phyloP scores from a whole-genome alignment of 495 filamentous ascomycete genomes.

The Cercophora sp. region DNA sequence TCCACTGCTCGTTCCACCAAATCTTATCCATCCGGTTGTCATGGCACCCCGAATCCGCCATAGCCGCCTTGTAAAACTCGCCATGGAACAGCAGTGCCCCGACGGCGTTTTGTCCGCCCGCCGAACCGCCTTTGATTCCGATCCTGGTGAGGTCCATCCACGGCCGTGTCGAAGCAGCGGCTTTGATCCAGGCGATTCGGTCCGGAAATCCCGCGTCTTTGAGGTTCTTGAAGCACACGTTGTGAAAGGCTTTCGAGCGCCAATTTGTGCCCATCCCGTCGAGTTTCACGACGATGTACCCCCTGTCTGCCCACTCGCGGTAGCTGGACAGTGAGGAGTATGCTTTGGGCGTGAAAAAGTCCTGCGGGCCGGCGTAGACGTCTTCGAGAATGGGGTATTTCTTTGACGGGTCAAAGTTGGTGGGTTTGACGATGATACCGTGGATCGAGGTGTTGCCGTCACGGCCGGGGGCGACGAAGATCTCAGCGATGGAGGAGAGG shows the following conservation, averaged over 20 bases:
- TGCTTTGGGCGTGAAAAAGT: slow-evolving; percentile 15
- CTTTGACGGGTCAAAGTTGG: slow-evolving; percentile 18
- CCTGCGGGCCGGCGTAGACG: slow-evolving; percentile 22
- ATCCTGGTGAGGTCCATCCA: slow-evolving; percentile 23
- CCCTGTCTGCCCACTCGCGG: slow-evolving; percentile 18
- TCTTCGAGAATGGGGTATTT: slow-evolving; percentile 25
- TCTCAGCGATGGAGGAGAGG: slow-evolving; percentile 11
- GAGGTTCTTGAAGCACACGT: slow-evolving; percentile 23
- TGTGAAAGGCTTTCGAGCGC: slow-evolving; percentile 26
- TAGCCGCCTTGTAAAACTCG: slow-evolving; percentile 24
- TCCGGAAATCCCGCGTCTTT: slow-evolving; percentile 26
- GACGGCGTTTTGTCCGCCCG: slow-evolving; percentile 22
- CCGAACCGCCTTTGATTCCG: slow-evolving; percentile 17
- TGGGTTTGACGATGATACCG: slow-evolving; percentile 20
- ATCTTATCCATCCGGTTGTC: slow-evolving; percentile 27
- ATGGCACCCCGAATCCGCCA: slow-evolving; percentile 23
- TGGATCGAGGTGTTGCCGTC: slow-evolving; percentile 21
- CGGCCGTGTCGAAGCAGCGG: slow-evolving; percentile 12
- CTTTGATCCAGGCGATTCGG: slow-evolving; percentile 22
- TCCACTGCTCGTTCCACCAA: slow-evolving; percentile 27
- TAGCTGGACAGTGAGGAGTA: slow-evolving; percentile 10
- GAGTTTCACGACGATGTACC: slow-evolving; percentile 22
- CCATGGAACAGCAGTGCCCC: slow-evolving; percentile 23
- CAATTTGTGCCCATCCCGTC: slow-evolving; percentile 27
- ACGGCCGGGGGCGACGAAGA: slow-evolving; percentile 18